Percentiles rank a stretch among this genome's conserved stretches.
Evolutionary conservation across 2,329 filamentous ascomycete species (phyloP).

Genomic region (Sporothrix variecibatus): DNA sequence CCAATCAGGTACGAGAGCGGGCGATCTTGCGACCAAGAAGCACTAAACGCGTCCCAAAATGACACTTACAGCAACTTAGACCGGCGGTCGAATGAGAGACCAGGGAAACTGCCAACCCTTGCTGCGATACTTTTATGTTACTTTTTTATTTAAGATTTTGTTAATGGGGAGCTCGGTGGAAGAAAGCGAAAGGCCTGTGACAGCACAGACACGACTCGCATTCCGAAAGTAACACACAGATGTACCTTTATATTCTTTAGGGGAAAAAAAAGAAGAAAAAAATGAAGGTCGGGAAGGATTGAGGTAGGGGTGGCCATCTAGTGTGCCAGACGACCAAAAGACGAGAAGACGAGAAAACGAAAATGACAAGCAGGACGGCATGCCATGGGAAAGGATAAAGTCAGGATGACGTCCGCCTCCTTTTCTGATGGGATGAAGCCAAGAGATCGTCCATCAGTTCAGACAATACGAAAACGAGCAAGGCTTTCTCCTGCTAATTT

Average conservation of each 20-base stretch:
- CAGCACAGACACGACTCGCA: not conserved
- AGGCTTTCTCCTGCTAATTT: not conserved
- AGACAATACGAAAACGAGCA: not conserved
- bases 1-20: constrained; percentile 18
- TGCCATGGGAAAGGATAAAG: constrained; percentile 9
- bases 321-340: not conserved
- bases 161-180: not conserved
- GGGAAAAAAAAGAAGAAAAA: too few relatives aligned
- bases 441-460: not conserved
- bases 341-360: not conserved
- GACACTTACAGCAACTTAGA: constrained; percentile 1
- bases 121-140: not conserved
- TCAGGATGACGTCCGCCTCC: constrained; percentile 6
- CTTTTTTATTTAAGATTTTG: not conserved
- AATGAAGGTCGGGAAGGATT: not conserved
- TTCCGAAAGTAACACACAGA: not conserved
- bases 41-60: not conserved
- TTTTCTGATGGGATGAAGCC: not conserved
- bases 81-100: not conserved
- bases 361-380: not conserved
- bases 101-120: not conserved
- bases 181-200: not conserved
- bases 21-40: constrained; percentile 3
- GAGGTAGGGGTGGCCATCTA: not conserved
- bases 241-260: not conserved